A percentile compares a stretch with the other conserved stretches of the same genome.
Conservation (phyloP, 352 stramenopile genomes). For the Stramenopiles sp. region DNA sequence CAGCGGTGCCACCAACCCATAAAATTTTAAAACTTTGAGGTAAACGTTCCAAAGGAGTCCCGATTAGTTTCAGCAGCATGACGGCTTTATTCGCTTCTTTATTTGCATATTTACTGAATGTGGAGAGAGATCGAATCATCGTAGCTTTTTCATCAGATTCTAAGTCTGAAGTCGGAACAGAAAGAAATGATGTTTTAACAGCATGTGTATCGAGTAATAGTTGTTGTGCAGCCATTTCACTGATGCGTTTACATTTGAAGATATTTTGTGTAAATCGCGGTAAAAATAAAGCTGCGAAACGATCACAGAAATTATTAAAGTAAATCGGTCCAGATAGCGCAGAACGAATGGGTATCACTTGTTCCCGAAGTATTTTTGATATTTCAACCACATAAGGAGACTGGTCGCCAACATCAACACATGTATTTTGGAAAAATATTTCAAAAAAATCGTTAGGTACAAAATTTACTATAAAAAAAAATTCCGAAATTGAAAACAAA, state of each 20-base stretch:
- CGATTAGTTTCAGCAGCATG: conserved; percentile 82
- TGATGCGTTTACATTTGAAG: conserved; percentile 28
- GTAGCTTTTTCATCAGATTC: conserved; percentile 18
- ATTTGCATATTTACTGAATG: conserved; percentile 83
- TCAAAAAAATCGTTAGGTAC: too few relatives aligned
- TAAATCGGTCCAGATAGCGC: conserved; percentile 45
- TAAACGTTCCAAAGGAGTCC: conserved; percentile 63
- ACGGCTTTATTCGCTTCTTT: conserved; percentile 29
- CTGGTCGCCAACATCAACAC: conserved; percentile 77
- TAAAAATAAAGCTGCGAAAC: conserved; percentile 63
- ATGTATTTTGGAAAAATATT: too few relatives aligned
- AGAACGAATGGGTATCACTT: conserved; percentile 46
- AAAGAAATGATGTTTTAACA: conserved; percentile 76
- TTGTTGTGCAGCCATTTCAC: conserved; percentile 81
- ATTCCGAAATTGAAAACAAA: too few relatives aligned
- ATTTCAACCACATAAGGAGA: conserved; percentile 66
- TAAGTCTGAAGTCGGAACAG: conserved; percentile 39
- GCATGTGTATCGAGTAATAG: conserved; percentile 87
- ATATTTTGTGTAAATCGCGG: conserved; percentile 16
- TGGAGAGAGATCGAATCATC: conserved; percentile 16
- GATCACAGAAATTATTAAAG: conserved; percentile 91
- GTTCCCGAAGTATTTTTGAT: conserved; percentile 46
- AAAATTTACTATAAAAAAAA: too few relatives aligned
- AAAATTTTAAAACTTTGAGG: conserved; percentile 49
- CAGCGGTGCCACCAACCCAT: conserved; percentile 30